Base-by-base conservation (phyloP, 495 filamentous ascomycete genomes). In the Penicillium steckii region DNA sequence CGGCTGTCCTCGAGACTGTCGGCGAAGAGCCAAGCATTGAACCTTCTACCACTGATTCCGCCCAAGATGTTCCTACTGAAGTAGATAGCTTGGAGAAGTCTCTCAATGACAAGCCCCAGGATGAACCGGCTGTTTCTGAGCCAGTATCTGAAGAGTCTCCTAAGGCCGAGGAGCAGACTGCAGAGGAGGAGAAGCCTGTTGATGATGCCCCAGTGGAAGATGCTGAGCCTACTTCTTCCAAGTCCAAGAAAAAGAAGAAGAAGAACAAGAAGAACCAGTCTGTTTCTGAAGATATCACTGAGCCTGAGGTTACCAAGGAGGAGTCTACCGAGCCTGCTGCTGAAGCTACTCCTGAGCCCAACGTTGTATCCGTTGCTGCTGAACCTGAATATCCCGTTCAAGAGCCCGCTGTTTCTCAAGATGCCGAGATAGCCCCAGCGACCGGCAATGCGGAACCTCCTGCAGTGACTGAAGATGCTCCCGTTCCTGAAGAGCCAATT, bases 181-280 rank as follows among this genome's bases (percentile, higher is more conserved):
- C 48, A 37, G 38, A 41, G 38, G 22, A 32, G 12, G 44, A 50
- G n/a, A 24, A 44, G 15, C 10, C 37, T 18, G 38, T 41, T 10
- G 38, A 23, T 9, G 13, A 8, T n/a, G 18, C 19, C 21, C 37
- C 17, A 8, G 55, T 42, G 15, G 54, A 35, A 32, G 33, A 30
- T 8, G 18, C 52, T 25, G 22, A 27, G 8, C 27, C 22, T 12
- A 19, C 43, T 37, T 48, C 49, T 43, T 45, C 50, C 0, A 50
- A 68, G 44, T n/a, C 17, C 18, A 71, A 68, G 48, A 53, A 60
- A 22, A 68, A 71, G 53, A 69, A 68, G 26, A 52, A 60, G 27
- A 68, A 66, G 47, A 70, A 70, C 53, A 70, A 70, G 42, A 70
- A 70, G 33, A 62, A 62, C 48, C 62, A 70, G 30, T 71, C 64